Conservation (phyloP, 345 rosid genomes). For the Boechera divaricarpa region DNA sequence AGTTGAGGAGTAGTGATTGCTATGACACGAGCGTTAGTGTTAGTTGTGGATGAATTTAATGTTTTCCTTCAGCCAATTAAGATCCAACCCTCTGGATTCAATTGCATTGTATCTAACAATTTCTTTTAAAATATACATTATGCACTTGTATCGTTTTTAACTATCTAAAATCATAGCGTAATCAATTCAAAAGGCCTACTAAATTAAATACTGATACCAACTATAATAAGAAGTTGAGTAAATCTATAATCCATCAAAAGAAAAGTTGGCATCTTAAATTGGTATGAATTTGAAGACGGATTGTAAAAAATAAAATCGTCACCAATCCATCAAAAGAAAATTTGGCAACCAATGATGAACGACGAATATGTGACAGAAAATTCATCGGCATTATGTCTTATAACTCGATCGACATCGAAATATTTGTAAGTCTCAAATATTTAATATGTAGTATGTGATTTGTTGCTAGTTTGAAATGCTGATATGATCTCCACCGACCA, state of each 20-base stretch:
- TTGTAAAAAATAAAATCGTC: background rate
- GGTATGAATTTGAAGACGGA: background rate
- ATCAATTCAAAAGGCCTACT: background rate
- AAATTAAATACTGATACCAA: background rate
- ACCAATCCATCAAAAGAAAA: background rate
- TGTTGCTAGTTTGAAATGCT: background rate
- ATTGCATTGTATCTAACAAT: slow-evolving; percentile 12
- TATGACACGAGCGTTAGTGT: slow-evolving; percentile 13
- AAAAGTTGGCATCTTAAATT: too few species aligned
- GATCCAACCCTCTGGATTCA: slow-evolving; percentile 20
- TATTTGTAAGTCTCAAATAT: background rate
- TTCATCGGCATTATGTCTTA: background rate
- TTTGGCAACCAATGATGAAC: background rate
- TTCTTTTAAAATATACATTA: background rate
- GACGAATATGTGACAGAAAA: background rate
- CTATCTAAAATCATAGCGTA: background rate
- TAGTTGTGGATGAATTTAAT: slow-evolving; percentile 41
- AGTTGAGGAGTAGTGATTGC: slow-evolving; percentile 40
- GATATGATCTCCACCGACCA: background rate
- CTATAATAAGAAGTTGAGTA: background rate
- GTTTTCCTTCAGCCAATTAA: slow-evolving; percentile 30
- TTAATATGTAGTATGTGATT: background rate
- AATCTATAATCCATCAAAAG: background rate
- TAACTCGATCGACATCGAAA: background rate
- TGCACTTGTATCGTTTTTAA: background rate